A percentile compares a stretch with the other conserved stretches of the same genome.
These are phyloP conservation scores for Pseudopyricularia javanii DNA, from an alignment of 2,329 filamentous ascomycete species.

Conservation along the genomic window DNA sequence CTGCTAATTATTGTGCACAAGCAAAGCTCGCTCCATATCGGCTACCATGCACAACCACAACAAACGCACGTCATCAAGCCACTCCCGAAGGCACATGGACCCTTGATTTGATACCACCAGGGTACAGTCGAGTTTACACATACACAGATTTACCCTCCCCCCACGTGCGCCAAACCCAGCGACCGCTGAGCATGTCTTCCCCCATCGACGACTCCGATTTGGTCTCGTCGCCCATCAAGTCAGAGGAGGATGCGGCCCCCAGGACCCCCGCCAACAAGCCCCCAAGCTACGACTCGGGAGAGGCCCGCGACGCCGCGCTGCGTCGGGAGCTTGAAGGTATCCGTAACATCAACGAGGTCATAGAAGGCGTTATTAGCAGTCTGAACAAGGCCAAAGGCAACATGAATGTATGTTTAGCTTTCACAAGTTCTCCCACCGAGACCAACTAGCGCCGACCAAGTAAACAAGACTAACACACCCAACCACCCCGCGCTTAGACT, in stretches of 20 bases:
- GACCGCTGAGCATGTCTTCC: not conserved
- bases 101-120: not conserved
- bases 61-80: not conserved
- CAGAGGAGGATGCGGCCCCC: slow-evolving; percentile 16
- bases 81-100: not conserved
- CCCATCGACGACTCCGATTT: slow-evolving; percentile 9
- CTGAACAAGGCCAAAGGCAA: slow-evolving; percentile 62
- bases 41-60: not conserved
- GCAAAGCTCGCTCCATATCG: not conserved
- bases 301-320: slow-evolving; percentile 61
- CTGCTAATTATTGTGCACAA: not conserved
- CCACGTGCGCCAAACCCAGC: not conserved
- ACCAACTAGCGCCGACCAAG: not conserved
- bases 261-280: slow-evolving; percentile 19
- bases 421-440: not conserved
- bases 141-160: not conserved
- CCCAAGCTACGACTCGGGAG: slow-evolving; percentile 45
- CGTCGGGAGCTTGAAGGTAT: slow-evolving; percentile 73
- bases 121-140: not conserved
- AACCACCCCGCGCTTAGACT: slow-evolving; percentile 36
- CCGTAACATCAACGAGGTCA: slow-evolving; percentile 73
- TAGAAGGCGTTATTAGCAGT: slow-evolving; percentile 65
- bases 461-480: not conserved
- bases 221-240: slow-evolving; percentile 10
- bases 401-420: slow-evolving; percentile 49